Conservation (phyloP, 176 grass and related monocot species). For the Leersia perrieri region DNA sequence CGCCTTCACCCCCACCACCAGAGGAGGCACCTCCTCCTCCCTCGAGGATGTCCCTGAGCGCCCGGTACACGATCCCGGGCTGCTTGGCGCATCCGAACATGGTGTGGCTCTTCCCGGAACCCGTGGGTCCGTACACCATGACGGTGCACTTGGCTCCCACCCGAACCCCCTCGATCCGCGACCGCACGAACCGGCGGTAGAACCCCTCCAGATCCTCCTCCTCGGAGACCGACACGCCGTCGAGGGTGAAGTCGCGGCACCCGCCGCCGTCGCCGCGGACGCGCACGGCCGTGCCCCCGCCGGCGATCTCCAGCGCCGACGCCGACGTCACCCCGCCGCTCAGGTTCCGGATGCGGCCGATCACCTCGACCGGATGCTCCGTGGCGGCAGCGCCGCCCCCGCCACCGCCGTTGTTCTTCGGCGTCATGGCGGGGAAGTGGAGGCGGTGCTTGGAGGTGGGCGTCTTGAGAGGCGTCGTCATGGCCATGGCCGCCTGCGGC, state of each 20-base stretch:
- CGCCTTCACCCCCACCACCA: neutral
- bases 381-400: constrained; percentile 32
- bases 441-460: constrained; percentile 76
- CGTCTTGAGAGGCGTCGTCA: constrained; percentile 42
- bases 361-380: constrained; percentile 91
- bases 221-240: constrained; percentile 75
- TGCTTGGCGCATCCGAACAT: constrained; percentile 78
- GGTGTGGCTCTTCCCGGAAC: constrained; percentile 80
- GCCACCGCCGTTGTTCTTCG: constrained; percentile 6
- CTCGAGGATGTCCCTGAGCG: constrained; percentile 65
- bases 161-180: constrained; percentile 64
- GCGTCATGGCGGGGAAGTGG: constrained; percentile 54
- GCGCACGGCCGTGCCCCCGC: constrained; percentile 48
- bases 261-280: constrained; percentile 64
- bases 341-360: constrained; percentile 74
- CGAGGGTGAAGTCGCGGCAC: constrained; percentile 87
- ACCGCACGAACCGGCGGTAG: constrained; percentile 73
- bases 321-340: constrained; percentile 25
- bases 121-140: constrained; percentile 92
- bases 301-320: constrained; percentile 51
- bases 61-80: constrained; percentile 88
- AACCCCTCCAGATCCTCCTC: constrained; percentile 68
- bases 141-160: constrained; percentile 86
- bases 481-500: constrained; percentile 11
- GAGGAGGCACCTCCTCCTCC: constrained; percentile 11